Conservation (phyloP, 257 asterid genomes). For the Catharanthus roseus region DNA sequence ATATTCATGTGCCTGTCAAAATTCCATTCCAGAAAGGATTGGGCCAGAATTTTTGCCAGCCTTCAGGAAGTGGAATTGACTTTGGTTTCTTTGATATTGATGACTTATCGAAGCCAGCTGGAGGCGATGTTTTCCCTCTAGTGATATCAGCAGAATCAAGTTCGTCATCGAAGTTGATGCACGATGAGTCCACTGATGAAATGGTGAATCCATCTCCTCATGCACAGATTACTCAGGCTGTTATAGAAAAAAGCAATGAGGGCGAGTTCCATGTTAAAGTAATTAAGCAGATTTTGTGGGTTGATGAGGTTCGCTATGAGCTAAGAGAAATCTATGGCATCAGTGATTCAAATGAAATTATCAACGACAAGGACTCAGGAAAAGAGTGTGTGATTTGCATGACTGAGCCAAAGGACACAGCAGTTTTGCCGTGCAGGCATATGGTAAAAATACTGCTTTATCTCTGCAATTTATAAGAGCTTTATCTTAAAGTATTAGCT, state of each 20-base stretch:
- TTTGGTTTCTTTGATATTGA: conserved; percentile 73
- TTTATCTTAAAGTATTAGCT: background rate
- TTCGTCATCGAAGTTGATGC: conserved; percentile 22
- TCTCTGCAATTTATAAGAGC: conserved; percentile 1
- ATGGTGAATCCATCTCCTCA: conserved; percentile 29
- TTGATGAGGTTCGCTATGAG: conserved; percentile 78
- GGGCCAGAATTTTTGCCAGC: conserved; percentile 80
- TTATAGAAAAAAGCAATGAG: conserved; percentile 48
- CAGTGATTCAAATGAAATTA: conserved; percentile 39
- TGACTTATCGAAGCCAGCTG: conserved; percentile 69
- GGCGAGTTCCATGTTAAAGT: conserved; percentile 60
- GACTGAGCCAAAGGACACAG: conserved; percentile 85
- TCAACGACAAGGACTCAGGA: conserved; percentile 56
- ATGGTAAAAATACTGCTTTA: conserved; percentile 54
- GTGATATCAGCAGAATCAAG: conserved; percentile 66
- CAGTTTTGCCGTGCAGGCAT: conserved; percentile 93
- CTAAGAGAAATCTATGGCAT: conserved; percentile 85
- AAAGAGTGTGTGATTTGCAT: conserved; percentile 92
- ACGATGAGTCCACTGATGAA: conserved; percentile 24
- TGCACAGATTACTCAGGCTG: conserved; percentile 84
- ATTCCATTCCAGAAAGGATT: conserved; percentile 68
- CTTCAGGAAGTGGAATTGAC: conserved; percentile 88
- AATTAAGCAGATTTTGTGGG: conserved; percentile 68
- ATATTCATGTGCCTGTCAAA: conserved; percentile 52
- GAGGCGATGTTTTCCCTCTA: conserved; percentile 75